Conservation (phyloP, 257 asterid genomes). For the Eucommia ulmoides region DNA sequence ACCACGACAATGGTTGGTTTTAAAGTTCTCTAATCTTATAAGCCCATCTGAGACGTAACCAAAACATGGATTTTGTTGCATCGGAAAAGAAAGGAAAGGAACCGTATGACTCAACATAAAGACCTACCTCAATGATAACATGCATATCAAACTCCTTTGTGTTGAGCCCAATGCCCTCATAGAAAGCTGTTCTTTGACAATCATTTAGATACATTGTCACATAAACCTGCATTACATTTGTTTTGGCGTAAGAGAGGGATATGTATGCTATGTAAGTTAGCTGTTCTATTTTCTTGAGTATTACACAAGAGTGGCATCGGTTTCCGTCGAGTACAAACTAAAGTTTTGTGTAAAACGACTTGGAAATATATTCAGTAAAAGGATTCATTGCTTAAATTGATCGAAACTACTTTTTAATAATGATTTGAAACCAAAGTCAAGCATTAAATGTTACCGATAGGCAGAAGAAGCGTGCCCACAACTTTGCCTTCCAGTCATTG, state of each 20-base stretch:
- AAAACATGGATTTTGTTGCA: too few species aligned
- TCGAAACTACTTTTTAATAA: too few species aligned
- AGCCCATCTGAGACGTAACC: too few species aligned
- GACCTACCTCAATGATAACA: conserved; percentile 87
- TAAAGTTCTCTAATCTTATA: too few species aligned
- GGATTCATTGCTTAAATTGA: too few species aligned
- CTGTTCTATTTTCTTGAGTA: background rate
- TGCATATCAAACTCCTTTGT: conserved; percentile 97
- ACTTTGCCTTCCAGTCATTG: conserved; percentile 98
- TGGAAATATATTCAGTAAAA: too few species aligned
- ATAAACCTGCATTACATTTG: conserved; percentile 50
- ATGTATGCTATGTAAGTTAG: background rate
- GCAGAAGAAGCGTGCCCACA: conserved; percentile 99
- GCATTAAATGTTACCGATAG: conserved; percentile 56
- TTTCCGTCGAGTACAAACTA: too few species aligned
- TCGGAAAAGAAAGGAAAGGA: too few species aligned
- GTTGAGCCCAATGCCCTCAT: conserved; percentile 90
- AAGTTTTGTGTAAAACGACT: too few species aligned
- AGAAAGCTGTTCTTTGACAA: conserved; percentile 73
- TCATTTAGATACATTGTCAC: conserved; percentile 93
- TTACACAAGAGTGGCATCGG: background rate
- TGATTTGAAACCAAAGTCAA: too few species aligned
- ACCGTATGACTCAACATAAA: too few species aligned
- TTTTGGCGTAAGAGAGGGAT: conserved; percentile 4
- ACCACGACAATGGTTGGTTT: too few species aligned